Percentiles rank a stretch among this genome's conserved stretches.
Conservation (phyloP, 148 eudicot species). For the Bassia scoparia region DNA sequence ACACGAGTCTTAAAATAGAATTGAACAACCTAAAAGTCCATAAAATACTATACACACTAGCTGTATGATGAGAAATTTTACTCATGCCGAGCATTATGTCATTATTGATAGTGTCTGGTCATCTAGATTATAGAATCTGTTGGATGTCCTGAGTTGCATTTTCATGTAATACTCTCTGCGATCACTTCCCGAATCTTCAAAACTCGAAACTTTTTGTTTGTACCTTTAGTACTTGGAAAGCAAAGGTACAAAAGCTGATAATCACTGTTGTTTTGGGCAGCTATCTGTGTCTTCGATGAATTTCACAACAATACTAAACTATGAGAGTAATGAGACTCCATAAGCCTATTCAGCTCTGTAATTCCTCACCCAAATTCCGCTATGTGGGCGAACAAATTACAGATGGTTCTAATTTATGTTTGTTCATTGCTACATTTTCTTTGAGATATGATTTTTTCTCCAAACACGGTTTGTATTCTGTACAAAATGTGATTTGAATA, state of each 20-base stretch:
- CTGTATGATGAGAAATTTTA: background rate
- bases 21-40: background rate
- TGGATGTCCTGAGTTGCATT: background rate
- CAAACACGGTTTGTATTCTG: background rate
- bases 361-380: background rate
- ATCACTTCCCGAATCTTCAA: background rate
- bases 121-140: too few species aligned
- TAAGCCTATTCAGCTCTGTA: background rate
- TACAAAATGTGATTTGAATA: background rate
- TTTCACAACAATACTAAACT: too few species aligned
- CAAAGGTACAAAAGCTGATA: background rate
- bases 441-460: background rate
- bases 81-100: background rate
- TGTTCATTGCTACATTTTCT: background rate
- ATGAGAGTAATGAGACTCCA: background rate
- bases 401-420: background rate
- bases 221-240: conserved; percentile 1
- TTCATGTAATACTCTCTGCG: background rate
- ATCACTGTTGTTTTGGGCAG: background rate
- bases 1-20: background rate
- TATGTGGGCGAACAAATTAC: background rate
- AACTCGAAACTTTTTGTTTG: background rate
- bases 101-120: background rate
- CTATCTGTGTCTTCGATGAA: too few species aligned
- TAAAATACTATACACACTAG: background rate